Base-by-base conservation (phyloP, 495 filamentous ascomycete species). In the Hyaloscypha hepaticicola region DNA sequence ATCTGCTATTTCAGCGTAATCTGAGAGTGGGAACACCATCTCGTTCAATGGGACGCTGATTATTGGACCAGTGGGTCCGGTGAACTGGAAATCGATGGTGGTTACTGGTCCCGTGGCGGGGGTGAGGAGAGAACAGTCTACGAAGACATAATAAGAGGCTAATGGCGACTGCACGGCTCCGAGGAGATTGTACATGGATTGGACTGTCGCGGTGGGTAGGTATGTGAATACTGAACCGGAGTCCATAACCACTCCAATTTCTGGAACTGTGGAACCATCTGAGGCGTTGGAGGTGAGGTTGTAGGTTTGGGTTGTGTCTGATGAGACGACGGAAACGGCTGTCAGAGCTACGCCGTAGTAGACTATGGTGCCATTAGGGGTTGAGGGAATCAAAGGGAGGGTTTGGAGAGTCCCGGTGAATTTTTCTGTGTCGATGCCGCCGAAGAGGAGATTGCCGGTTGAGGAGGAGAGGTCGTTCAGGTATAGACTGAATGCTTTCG, bases 401-500 rank as follows among this genome's bases (percentile, higher is more conserved):
- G 86, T 88, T 33, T 83, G 67, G 3, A 99, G 84, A 12, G 79
- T 69, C 33, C 93, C 95, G 51, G 82, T 82, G 75, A 88, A 99
- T 74, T 96, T 97, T 61, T 83, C 84, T 0, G 86, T 90, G 73
- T 99, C 90, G 34, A 98, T 83, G 33, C 94, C 96, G 49, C 95
- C 95, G 68, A 99, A 97, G 31, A 99, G 80, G 63, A 99, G 88
- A 31, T 84, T 84, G 25, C 95, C 95, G 1, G 87, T 86, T 53
- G 82, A 84, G 55, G 89, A 79, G 26, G 86, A 77, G 6, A 79
- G 72, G 68, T 83, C 80, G 72, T 85, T 68, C 26, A 97, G 80
- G 81, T 92, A 97, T 9, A 97, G 78, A 62, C 89, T 93, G 75
- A 94, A 99, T 27, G 93, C 93, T 69, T 86, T 88, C n/a, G 84